Percentiles rank a stretch among this genome's conserved stretches.
phyloP scores from a whole-genome alignment of 805 yeast genomes.

The Pachysolen tannophilus region DNA sequence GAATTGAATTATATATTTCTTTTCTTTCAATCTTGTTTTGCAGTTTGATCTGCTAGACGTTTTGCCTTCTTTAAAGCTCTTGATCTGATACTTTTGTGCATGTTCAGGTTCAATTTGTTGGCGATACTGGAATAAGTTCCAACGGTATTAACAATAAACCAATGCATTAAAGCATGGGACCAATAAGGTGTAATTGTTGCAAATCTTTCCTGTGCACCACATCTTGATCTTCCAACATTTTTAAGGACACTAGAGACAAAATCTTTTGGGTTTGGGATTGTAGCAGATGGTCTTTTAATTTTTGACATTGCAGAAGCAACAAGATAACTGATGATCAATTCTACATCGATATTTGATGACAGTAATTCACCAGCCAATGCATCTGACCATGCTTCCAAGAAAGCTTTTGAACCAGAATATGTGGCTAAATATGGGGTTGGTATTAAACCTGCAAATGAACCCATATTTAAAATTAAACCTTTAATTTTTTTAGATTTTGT shows the following conservation, averaged over 20 bases:
- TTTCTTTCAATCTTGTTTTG: constrained; percentile 3
- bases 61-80: constrained; percentile 79
- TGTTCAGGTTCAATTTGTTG: constrained; percentile 55
- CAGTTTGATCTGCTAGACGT: constrained; percentile 21
- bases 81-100: constrained; percentile 74
- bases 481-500: constrained; percentile 30
- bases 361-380: constrained; percentile 83
- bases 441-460: constrained; percentile 90
- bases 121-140: constrained; percentile 76
- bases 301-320: constrained; percentile 96
- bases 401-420: constrained; percentile 94
- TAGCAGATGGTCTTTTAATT: constrained; percentile 62
- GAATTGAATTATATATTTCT: too few species aligned
- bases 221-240: constrained; percentile 63
- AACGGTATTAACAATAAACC: constrained; percentile 64
- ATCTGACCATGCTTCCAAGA: constrained; percentile 86
- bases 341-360: constrained; percentile 69
- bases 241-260: constrained; percentile 72
- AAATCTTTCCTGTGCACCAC: constrained; percentile 88
- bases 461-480: constrained; percentile 88
- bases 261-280: constrained; percentile 73
- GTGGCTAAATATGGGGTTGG: constrained; percentile 92
- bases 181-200: constrained; percentile 89
- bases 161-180: constrained; percentile 90
- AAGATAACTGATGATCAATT: constrained; percentile 75